Evolutionary conservation across 1,139 yeast genomes (phyloP).

Genomic region (Yarrowia galli): DNA sequence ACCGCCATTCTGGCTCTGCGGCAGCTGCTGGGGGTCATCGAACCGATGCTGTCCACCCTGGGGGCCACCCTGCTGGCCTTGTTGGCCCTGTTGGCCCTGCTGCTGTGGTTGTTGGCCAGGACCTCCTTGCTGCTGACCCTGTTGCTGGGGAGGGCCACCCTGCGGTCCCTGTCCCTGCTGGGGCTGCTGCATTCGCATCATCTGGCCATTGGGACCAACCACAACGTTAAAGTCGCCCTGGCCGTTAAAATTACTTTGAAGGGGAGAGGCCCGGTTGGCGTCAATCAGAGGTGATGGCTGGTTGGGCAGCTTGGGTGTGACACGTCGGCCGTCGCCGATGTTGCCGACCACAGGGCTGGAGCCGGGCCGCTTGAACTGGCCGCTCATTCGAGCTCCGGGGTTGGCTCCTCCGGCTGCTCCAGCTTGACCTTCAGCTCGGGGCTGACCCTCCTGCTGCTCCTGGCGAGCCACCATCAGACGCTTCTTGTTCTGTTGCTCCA

Average conservation of each 20-base stretch:
- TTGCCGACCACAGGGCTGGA: conserved; percentile 36
- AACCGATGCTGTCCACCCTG: conserved; percentile 39
- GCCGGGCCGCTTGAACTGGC: conserved; percentile 37
- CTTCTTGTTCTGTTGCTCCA: conserved; percentile 75
- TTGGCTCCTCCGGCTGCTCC: conserved; percentile 25
- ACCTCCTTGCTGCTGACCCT: conserved; percentile 39
- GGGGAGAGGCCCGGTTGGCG: conserved; percentile 35
- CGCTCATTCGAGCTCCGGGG: conserved; percentile 24
- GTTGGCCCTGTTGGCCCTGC: conserved; percentile 18
- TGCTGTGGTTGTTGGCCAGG: conserved; percentile 40
- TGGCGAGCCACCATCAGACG: conserved; percentile 55
- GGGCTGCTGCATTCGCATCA: conserved; percentile 43
- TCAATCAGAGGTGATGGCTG: conserved; percentile 38
- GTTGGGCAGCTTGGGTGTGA: conserved; percentile 38
- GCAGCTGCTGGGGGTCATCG: conserved; percentile 38
- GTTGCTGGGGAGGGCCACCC: conserved; percentile 37
- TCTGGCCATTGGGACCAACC: conserved; percentile 41
- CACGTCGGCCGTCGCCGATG: conserved; percentile 37
- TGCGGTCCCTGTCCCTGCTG: conserved; percentile 40
- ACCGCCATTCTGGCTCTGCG: conserved; percentile 34
- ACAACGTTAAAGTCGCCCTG: conserved; percentile 41
- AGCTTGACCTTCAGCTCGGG: conserved; percentile 31
- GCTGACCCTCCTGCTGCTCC: conserved; percentile 42
- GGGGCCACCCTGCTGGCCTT: conserved; percentile 7
- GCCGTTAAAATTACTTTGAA: conserved; percentile 40